Conservation (phyloP, 2,329 filamentous ascomycete genomes). For the Arthrinium phaeospermum region DNA sequence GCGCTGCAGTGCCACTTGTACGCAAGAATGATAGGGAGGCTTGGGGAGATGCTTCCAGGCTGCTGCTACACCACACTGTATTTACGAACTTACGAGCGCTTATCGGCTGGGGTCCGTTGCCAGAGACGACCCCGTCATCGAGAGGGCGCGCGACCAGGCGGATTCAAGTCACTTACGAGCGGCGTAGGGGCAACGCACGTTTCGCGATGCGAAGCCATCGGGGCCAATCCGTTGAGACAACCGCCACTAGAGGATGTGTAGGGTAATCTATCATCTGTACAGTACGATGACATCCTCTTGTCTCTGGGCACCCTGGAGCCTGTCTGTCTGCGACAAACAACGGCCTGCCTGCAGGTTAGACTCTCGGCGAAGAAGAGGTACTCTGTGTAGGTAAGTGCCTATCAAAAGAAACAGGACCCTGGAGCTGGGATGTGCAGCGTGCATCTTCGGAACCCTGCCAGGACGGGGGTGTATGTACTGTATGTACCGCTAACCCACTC, state of each 20-base stretch:
- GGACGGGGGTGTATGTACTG: background rate
- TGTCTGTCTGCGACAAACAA: constrained; percentile 3
- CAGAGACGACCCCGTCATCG: background rate
- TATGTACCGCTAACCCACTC: background rate
- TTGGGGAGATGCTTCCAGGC: background rate
- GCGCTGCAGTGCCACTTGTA: background rate
- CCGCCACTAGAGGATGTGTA: background rate
- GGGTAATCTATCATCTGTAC: background rate
- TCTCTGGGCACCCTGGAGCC: background rate
- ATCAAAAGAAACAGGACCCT: constrained; percentile 6
- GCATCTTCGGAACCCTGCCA: background rate
- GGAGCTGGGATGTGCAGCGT: constrained; percentile 12
- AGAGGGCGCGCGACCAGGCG: background rate
- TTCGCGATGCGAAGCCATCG: constrained; percentile 1
- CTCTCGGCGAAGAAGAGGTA: background rate
- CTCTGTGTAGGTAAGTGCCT: background rate
- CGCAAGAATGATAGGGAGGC: background rate
- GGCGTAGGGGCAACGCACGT: constrained; percentile 1
- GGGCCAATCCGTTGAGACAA: background rate
- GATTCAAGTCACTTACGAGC: constrained; percentile 2
- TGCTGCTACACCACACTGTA: background rate
- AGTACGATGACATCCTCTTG: background rate
- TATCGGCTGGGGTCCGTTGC: constrained; percentile 5
- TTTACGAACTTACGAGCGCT: constrained; percentile 6
- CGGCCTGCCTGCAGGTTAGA: background rate